Percentiles rank a stretch among this genome's conserved stretches.
Conservation (phyloP, 78 protist genomes). For the Dictyostelium brefeldianum region DNA sequence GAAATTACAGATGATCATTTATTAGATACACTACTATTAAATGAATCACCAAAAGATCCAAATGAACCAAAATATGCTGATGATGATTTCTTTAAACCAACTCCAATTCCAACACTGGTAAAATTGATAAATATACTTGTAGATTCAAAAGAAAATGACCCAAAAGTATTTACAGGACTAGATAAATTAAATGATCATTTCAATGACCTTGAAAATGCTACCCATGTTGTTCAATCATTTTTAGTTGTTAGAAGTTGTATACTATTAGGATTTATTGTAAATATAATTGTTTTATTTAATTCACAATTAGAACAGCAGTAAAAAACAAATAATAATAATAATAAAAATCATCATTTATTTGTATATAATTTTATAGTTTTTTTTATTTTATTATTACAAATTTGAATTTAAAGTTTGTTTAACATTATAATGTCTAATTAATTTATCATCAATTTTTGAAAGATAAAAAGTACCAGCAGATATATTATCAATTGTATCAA, state of each 20-base stretch:
- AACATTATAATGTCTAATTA: slow-evolving; percentile 77
- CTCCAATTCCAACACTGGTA: background rate
- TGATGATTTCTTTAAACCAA: background rate
- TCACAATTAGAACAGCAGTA: background rate
- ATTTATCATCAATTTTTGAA: slow-evolving; percentile 71
- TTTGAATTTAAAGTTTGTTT: slow-evolving; percentile 14
- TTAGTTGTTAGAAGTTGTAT: slow-evolving; percentile 29
- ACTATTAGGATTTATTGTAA: slow-evolving; percentile 26
- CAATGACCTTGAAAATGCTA: slow-evolving; percentile 3
- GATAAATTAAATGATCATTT: background rate
- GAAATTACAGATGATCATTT: background rate
- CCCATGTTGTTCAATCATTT: background rate
- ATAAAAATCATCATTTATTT: too few species aligned
- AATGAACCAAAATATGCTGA: background rate
- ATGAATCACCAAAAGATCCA: background rate
- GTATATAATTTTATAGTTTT: background rate
- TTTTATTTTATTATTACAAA: slow-evolving; percentile 12
- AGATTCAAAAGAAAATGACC: slow-evolving; percentile 41
- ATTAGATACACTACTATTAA: background rate
- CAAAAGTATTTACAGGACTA: background rate
- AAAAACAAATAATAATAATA: too few species aligned
- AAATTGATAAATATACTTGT: background rate
- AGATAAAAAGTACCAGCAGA: slow-evolving; percentile 89
- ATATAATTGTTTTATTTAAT: slow-evolving; percentile 15
- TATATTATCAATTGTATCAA: slow-evolving; percentile 41